Evolutionary conservation across 208 protist genomes (phyloP).

Genomic region (Strigomonas galati): DNA sequence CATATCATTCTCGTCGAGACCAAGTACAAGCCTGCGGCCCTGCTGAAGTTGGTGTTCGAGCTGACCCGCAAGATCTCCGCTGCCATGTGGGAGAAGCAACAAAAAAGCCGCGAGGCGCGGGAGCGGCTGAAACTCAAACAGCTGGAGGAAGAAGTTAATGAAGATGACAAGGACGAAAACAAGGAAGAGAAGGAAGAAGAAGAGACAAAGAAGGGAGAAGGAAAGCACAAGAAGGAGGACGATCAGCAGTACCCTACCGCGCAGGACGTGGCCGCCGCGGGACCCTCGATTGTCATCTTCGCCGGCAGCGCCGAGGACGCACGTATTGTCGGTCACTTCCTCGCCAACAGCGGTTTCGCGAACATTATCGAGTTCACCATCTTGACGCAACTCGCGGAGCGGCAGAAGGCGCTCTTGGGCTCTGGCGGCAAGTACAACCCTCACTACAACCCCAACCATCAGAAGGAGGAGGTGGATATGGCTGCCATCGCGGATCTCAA

Average conservation of each 20-base stretch:
- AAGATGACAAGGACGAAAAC: conserved; percentile 3
- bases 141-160: conserved; percentile 21
- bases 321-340: conserved; percentile 85
- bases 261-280: conserved; percentile 39
- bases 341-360: conserved; percentile 59
- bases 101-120: neutral
- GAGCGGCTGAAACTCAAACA: conserved; percentile 12
- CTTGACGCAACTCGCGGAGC: conserved; percentile 61
- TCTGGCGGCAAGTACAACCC: neutral
- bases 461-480: neutral
- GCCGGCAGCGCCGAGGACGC: conserved; percentile 85
- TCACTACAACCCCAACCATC: neutral
- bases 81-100: neutral
- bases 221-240: conserved; percentile 22
- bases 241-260: conserved; percentile 34
- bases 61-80: conserved; percentile 18
- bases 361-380: conserved; percentile 85
- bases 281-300: conserved; percentile 76
- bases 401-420: conserved; percentile 62
- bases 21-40: conserved; percentile 70
- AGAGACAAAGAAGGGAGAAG: neutral
- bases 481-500: neutral
- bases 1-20: conserved; percentile 85
- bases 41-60: conserved; percentile 76
- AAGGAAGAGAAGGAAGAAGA: neutral